Evolutionary conservation across 164 flowering plant species (phyloP).

Genomic region (Sedum album): DNA sequence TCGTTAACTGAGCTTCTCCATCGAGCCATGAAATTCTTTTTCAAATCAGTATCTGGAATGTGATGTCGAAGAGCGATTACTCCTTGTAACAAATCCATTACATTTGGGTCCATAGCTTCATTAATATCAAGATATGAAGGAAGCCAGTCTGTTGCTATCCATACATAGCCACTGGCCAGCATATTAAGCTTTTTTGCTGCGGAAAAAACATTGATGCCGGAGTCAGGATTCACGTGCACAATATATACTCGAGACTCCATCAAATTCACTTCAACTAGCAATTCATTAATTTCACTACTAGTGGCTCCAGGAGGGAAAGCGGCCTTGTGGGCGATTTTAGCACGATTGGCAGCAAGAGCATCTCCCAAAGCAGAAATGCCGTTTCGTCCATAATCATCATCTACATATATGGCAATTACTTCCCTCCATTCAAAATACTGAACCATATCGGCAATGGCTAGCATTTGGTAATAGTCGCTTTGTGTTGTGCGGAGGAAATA

Average conservation of each 20-base stretch:
- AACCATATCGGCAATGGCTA: slow-evolving; percentile 69
- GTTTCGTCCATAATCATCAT: slow-evolving; percentile 78
- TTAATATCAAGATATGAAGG: slow-evolving; percentile 55
- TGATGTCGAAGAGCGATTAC: slow-evolving; percentile 73
- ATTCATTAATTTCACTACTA: slow-evolving; percentile 26
- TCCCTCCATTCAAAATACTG: slow-evolving; percentile 66
- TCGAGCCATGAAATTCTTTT: slow-evolving; percentile 36
- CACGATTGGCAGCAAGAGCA: slow-evolving; percentile 60
- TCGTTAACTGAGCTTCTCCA: slow-evolving; percentile 34
- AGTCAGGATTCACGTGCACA: slow-evolving; percentile 74
- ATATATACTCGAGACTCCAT: slow-evolving; percentile 85
- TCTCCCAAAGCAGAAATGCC: slow-evolving; percentile 74
- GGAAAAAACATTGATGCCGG: slow-evolving; percentile 49
- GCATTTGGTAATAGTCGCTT: slow-evolving; percentile 73
- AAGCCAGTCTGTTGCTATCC: slow-evolving; percentile 97
- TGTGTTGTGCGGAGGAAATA: slow-evolving; percentile 71
- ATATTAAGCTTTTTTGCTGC: slow-evolving; percentile 54
- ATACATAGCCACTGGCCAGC: slow-evolving; percentile 65
- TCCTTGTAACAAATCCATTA: slow-evolving; percentile 58
- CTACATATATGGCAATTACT: slow-evolving; percentile 73
- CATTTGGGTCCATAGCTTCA: slow-evolving; percentile 21
- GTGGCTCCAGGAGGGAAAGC: slow-evolving; percentile 50
- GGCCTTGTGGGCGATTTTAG: slow-evolving; percentile 69
- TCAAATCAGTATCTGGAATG: slow-evolving; percentile 53
- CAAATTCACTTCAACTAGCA: slow-evolving; percentile 44